phyloP scores from a whole-genome alignment of 2,329 filamentous ascomycete species.

The Cadophora sp. region DNA sequence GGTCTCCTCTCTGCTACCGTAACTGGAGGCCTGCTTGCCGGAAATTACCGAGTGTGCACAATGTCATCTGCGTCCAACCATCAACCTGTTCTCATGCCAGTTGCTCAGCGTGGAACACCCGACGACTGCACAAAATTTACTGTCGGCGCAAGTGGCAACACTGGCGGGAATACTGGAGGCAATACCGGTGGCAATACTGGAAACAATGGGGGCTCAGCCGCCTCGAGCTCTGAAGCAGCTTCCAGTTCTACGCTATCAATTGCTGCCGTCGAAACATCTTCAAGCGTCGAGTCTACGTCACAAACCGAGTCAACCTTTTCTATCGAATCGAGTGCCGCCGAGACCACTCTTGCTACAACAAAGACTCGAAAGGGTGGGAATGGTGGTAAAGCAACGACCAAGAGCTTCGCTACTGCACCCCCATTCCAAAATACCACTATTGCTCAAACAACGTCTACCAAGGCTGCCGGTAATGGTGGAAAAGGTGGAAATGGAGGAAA shows the following conservation, averaged over 20 bases:
- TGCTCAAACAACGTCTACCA: slow-evolving; percentile 18
- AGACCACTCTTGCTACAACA: slow-evolving; percentile 19
- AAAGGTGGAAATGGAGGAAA: slow-evolving; percentile 4
- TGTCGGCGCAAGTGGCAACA: slow-evolving; percentile 42
- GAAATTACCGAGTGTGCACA: slow-evolving; percentile 54
- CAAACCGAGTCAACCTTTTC: not conserved
- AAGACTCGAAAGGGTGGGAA: slow-evolving; percentile 30
- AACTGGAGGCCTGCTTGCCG: slow-evolving; percentile 50
- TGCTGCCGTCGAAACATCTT: slow-evolving; percentile 1
- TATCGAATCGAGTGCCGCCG: not conserved
- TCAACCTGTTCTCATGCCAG: slow-evolving; percentile 52
- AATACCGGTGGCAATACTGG: slow-evolving; percentile 31
- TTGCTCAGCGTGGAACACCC: slow-evolving; percentile 53
- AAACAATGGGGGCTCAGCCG: slow-evolving; percentile 7
- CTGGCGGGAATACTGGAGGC: slow-evolving; percentile 32
- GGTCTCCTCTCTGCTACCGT: slow-evolving; percentile 49
- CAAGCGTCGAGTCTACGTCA: not conserved
- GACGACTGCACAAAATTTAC: slow-evolving; percentile 55
- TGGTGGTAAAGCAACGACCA: slow-evolving; percentile 15
- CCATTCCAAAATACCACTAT: slow-evolving; percentile 12
- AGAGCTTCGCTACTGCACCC: slow-evolving; percentile 1
- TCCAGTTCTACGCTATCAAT: slow-evolving; percentile 12
- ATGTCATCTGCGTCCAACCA: slow-evolving; percentile 52
- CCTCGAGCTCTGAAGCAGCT: slow-evolving; percentile 2
- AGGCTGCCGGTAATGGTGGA: slow-evolving; percentile 7